These are phyloP conservation scores for Mytilinidion resinicola DNA, from an alignment of 495 filamentous ascomycete species.

Conservation along the genomic window DNA sequence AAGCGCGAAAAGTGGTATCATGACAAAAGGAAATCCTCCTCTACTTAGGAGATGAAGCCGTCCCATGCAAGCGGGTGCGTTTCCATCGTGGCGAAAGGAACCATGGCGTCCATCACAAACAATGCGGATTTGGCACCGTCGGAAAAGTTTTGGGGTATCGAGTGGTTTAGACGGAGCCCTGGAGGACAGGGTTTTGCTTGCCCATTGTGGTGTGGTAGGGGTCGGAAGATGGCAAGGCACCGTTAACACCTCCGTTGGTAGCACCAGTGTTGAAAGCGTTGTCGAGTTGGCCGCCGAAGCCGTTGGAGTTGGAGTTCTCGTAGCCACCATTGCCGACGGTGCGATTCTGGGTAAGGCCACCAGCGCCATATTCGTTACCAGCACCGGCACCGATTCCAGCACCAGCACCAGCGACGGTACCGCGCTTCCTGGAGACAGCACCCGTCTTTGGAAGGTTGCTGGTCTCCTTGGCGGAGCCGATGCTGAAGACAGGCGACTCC, in stretches of 20 bases:
- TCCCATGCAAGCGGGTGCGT: no score
- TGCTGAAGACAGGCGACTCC: slow-evolving; percentile 89
- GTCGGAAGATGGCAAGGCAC: slow-evolving; percentile 3
- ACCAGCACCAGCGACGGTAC: slow-evolving; percentile 20
- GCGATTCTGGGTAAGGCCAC: slow-evolving; percentile 21
- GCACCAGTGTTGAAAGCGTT: slow-evolving; percentile 27
- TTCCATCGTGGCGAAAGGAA: no score
- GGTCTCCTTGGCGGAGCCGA: slow-evolving; percentile 71
- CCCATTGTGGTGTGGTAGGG: slow-evolving; percentile 39
- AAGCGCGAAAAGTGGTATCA: no score
- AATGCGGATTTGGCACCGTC: no score
- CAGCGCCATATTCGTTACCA: slow-evolving; percentile 5
- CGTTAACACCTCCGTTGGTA: background rate
- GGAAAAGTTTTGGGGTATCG: no score
- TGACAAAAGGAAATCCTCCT: no score
- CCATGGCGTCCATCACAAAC: no score
- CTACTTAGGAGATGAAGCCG: no score
- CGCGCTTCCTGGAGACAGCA: slow-evolving; percentile 61
- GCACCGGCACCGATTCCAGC: slow-evolving; percentile 1
- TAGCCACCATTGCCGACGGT: slow-evolving; percentile 2
- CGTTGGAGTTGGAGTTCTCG: slow-evolving; percentile 34
- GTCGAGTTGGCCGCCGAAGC: slow-evolving; percentile 52
- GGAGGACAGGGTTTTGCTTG: slow-evolving; percentile 44
- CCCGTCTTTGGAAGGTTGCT: slow-evolving; percentile 60
- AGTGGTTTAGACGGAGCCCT: slow-evolving; percentile 36